phyloP scores from a whole-genome alignment of 768 basidiomycete genomes.

The Termitomyces sp. region DNA sequence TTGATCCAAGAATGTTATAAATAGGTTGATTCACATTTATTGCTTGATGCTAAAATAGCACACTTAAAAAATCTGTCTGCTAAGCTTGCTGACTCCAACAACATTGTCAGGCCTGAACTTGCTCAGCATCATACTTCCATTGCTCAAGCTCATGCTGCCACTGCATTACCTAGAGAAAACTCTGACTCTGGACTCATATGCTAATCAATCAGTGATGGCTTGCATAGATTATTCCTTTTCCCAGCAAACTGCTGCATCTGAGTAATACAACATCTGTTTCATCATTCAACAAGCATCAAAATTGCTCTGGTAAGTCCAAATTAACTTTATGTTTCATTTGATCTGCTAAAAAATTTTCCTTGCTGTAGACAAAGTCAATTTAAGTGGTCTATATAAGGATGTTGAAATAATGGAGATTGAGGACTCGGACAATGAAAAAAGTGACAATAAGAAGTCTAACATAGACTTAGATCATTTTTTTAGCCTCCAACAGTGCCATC shows the following conservation, averaged over 20 bases:
- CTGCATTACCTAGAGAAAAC: not conserved
- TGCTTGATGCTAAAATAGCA: too few relatives aligned
- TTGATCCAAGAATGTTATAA: too few relatives aligned
- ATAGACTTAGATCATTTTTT: constrained; percentile 1
- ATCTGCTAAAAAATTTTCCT: not conserved
- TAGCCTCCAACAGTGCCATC: not conserved
- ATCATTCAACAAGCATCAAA: not conserved
- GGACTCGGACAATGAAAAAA: not conserved
- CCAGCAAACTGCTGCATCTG: not conserved
- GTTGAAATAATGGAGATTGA: not conserved
- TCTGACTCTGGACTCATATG: too few relatives aligned
- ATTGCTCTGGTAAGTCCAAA: not conserved
- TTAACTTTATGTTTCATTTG: not conserved
- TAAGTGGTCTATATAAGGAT: not conserved
- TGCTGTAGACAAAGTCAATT: not conserved
- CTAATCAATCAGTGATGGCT: too few relatives aligned
- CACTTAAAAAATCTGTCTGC: constrained; percentile 18
- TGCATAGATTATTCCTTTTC: too few relatives aligned
- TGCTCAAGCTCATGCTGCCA: not conserved
- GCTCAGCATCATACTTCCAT: not conserved
- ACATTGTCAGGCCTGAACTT: not conserved
- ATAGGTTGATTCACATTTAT: too few relatives aligned
- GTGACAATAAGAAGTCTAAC: not conserved
- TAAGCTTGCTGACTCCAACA: constrained; percentile 5
- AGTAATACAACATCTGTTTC: too few relatives aligned